Evolutionary conservation across 1,284 basidiomycete genomes (phyloP), one percentile per base, ranked within the genome.

Genomic region (Porodaedalea pini): DNA sequence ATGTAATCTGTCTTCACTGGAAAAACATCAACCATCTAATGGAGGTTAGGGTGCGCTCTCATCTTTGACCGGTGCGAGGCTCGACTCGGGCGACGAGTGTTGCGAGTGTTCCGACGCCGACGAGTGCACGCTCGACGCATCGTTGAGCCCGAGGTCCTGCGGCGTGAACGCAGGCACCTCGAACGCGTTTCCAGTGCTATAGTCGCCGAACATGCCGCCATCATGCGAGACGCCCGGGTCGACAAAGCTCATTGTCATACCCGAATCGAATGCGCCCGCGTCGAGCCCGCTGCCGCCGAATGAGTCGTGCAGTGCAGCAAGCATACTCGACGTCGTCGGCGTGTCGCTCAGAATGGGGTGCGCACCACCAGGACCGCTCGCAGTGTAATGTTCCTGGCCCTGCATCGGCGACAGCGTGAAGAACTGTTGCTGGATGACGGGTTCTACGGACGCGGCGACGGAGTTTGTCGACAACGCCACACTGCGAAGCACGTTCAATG

Each of bases 401-500:
- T 83, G 78, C 87, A 90, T 90, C 17, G 89, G 86, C 51, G 88
- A 89, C 58, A 90, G 74, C 10, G 85, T 80, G 70, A 88, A 87
- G 72, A 86, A 91, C 65, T 90, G 86, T 66, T 92, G 89, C 64
- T 92, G 90, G 79, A 92, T 90, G 56, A 90, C 85, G 44, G 89
- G 90, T 66, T 92, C 90, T 53, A 92, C 90, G 34, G 90, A 93
- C 34, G 90, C 90, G 21, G 90, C 90, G 44, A 92, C 90, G 15
- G 90, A 91, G 71, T 90, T 92, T 17, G 90, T 92, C 37, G 90
- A 92, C 59, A 93, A 73, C 3, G 90, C 91, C 59, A 93, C 91
- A 65, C 79, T 90, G 64, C 90, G 79, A 62, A 93, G 77, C 57
- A 93, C 89, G 69, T 91, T 92, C 62, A 93, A 83, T 3, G 88